phyloP scores from a whole-genome alignment of 257 asterid genomes.

The Solanum bukasovii region DNA sequence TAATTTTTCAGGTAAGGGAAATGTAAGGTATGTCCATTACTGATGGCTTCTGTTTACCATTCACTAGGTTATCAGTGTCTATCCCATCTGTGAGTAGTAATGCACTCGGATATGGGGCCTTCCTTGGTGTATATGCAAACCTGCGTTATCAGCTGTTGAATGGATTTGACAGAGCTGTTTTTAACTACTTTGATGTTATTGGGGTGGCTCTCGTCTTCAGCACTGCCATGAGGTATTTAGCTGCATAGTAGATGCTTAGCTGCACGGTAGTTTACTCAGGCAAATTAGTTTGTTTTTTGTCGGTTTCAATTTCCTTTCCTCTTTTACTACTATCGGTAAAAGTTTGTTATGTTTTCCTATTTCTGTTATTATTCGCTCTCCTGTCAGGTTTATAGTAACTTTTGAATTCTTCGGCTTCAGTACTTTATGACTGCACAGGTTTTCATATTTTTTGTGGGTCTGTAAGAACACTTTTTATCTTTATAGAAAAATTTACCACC shows the following conservation, averaged over 20 bases:
- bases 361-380: neutral
- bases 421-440: neutral
- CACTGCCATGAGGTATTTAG: slow-evolving; percentile 69
- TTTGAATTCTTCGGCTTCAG: neutral
- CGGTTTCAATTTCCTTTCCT: neutral
- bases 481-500: neutral
- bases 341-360: neutral
- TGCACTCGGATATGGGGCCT: slow-evolving; percentile 96
- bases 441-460: neutral
- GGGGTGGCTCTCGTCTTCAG: slow-evolving; percentile 75
- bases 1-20: neutral
- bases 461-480: neutral
- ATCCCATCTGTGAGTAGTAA: slow-evolving; percentile 76
- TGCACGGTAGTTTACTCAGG: neutral
- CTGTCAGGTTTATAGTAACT: neutral
- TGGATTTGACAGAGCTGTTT: slow-evolving; percentile 72
- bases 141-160: slow-evolving; percentile 77
- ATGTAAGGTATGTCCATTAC: neutral
- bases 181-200: slow-evolving; percentile 80
- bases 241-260: neutral
- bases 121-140: slow-evolving; percentile 91
- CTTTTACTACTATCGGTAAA: neutral
- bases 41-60: neutral
- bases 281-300: neutral
- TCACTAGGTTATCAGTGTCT: slow-evolving; percentile 68